Conservation (phyloP, 148 eudicot genomes). For the Mesembryanthemum crystallinum region DNA sequence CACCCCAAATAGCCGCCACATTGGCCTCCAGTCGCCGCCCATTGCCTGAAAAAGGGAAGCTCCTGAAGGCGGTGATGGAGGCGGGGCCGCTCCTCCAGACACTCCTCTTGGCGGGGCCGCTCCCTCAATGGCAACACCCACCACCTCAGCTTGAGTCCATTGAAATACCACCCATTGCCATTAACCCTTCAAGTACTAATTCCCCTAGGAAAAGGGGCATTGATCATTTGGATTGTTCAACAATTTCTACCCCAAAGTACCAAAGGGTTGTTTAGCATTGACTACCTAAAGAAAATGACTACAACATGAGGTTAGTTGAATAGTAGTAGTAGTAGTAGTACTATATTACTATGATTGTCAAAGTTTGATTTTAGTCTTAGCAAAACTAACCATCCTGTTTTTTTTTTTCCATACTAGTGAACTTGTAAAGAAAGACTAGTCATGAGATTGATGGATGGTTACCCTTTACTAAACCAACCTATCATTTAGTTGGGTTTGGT, state of each 20-base stretch:
- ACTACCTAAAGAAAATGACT: constrained; percentile 4
- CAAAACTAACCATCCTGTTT: constrained; percentile 21
- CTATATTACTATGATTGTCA: constrained; percentile 19
- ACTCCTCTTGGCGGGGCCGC: constrained; percentile 73
- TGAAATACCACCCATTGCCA: constrained; percentile 72
- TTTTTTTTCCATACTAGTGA: constrained; percentile 28
- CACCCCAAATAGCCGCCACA: constrained; percentile 34
- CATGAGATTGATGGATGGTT: constrained; percentile 34
- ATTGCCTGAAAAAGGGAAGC: constrained; percentile 76
- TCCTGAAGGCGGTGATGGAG: constrained; percentile 77
- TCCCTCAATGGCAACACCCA: constrained; percentile 90
- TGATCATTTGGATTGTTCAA: constrained; percentile 35
- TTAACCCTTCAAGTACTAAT: constrained; percentile 24
- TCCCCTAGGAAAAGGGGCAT: constrained; percentile 39
- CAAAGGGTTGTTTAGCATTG: constrained; percentile 53
- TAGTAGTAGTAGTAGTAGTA: constrained; percentile 8
- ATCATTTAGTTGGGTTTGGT: constrained; percentile 35
- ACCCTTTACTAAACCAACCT: constrained; percentile 33
- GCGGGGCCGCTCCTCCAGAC: constrained; percentile 92
- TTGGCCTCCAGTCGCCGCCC: constrained; percentile 36
- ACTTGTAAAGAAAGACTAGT: constrained; percentile 38
- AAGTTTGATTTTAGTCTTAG: constrained; percentile 31
- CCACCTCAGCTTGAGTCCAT: constrained; percentile 69
- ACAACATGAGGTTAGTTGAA: constrained; percentile 9
- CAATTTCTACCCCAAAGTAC: constrained; percentile 46